These are phyloP conservation scores for Fusarium musae DNA, from an alignment of 2,329 filamentous ascomycete species.

Conservation along the genomic window DNA sequence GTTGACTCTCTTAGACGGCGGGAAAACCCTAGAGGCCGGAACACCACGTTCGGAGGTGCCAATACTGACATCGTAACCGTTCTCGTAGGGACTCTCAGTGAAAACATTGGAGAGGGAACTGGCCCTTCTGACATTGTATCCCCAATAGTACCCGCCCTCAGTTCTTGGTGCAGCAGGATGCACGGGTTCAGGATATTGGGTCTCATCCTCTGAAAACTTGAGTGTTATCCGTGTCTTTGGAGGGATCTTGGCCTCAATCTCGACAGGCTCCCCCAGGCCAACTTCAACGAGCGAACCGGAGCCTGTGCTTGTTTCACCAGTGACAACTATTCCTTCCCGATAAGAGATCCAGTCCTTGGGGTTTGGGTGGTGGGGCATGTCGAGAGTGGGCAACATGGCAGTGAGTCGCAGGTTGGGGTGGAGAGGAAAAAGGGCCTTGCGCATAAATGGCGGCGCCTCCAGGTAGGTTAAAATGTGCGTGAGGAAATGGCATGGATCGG, in stretches of 20 bases:
- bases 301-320: conserved; percentile 55
- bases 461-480: conserved; percentile 83
- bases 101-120: conserved; percentile 77
- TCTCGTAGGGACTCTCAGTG: conserved; percentile 78
- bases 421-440: conserved; percentile 78
- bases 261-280: conserved; percentile 65
- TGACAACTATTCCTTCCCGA: conserved; percentile 78
- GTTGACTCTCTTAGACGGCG: conserved; percentile 52
- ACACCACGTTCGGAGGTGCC: conserved; percentile 83
- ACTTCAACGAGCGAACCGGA: conserved; percentile 67
- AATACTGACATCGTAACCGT: conserved; percentile 84
- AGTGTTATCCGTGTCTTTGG: conserved; percentile 79
- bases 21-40: conserved; percentile 60
- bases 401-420: conserved; percentile 82
- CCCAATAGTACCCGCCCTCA: conserved; percentile 87
- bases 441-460: conserved; percentile 85
- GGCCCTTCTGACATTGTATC: conserved; percentile 76
- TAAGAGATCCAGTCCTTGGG: conserved; percentile 82
- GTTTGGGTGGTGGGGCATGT: conserved; percentile 86
- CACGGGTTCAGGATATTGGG: conserved; percentile 66
- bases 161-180: conserved; percentile 76
- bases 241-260: conserved; percentile 71
- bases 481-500: conserved; percentile 83
- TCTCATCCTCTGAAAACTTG: conserved; percentile 65
- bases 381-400: conserved; percentile 78